Conservation (phyloP, 83 land plant genomes). For the Larix sibirica region DNA sequence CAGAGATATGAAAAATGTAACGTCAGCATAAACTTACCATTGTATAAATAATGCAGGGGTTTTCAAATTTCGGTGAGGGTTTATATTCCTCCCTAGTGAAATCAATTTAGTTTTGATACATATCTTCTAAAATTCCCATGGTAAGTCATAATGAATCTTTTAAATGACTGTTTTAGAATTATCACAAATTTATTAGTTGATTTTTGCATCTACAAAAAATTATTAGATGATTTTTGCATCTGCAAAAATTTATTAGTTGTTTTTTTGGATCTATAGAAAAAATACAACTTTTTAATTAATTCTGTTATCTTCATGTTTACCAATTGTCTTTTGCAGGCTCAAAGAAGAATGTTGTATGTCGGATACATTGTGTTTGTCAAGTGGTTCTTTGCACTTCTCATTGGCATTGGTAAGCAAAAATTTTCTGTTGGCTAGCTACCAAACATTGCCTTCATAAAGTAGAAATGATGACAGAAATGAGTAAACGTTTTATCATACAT, state of each 20-base stretch:
- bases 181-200: neutral
- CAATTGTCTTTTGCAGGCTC: slow-evolving; percentile 50
- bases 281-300: neutral
- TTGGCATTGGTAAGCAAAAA: slow-evolving; percentile 80
- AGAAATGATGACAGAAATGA: neutral
- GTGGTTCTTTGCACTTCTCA: slow-evolving; percentile 88
- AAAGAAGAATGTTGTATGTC: slow-evolving; percentile 66
- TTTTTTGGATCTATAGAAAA: neutral
- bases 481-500: neutral
- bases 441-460: neutral
- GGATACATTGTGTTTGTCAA: slow-evolving; percentile 70
- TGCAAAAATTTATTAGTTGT: neutral
- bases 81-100: neutral
- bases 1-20: too few relatives aligned
- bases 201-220: neutral
- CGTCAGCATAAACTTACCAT: too few relatives aligned
- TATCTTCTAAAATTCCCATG: neutral
- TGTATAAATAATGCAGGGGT: too few relatives aligned
- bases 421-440: neutral
- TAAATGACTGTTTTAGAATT: neutral
- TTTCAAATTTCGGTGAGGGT: too few relatives aligned
- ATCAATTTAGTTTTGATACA: neutral
- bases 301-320: neutral
- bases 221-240: neutral
- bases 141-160: neutral